These are phyloP conservation scores for Mucor sp. DNA, from an alignment of 371 early-diverging fungal species.

Conservation along the genomic window DNA sequence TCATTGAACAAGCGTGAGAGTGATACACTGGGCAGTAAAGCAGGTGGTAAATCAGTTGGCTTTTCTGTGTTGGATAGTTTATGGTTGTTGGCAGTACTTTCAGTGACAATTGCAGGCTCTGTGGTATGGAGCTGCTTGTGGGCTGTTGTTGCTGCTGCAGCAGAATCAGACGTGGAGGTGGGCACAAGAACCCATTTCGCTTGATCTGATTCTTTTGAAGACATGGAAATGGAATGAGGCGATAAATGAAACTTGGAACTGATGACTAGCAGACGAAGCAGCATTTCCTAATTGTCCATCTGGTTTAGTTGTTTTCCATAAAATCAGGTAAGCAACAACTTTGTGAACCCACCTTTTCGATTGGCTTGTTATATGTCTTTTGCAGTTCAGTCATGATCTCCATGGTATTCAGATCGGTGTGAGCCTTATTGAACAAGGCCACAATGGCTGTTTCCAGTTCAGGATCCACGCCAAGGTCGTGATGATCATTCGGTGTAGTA, in stretches of 20 bases:
- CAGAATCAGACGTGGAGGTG: not conserved
- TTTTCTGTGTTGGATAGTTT: not conserved
- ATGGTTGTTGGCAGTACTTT: not conserved
- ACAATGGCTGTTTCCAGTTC: constrained; percentile 8
- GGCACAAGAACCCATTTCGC: constrained; percentile 11
- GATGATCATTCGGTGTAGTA: not conserved
- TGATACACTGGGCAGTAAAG: not conserved
- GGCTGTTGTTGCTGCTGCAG: not conserved
- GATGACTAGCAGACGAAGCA: constrained; percentile 30
- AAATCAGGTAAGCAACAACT: not conserved
- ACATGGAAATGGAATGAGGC: constrained; percentile 10
- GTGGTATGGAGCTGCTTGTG: not conserved
- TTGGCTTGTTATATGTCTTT: not conserved
- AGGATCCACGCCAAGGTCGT: constrained; percentile 3
- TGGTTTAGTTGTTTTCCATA: not conserved
- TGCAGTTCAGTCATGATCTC: constrained; percentile 7
- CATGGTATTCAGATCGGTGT: not conserved
- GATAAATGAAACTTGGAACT: constrained; percentile 24
- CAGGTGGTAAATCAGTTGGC: not conserved
- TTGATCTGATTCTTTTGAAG: constrained; percentile 19
- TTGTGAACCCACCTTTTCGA: constrained; percentile 11
- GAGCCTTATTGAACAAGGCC: not conserved
- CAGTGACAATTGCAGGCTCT: not conserved
- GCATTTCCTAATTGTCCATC: constrained; percentile 8
- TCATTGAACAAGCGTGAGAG: not conserved